phyloP scores from a whole-genome alignment of 257 asterid genomes.

The Penstemon barbatus region DNA sequence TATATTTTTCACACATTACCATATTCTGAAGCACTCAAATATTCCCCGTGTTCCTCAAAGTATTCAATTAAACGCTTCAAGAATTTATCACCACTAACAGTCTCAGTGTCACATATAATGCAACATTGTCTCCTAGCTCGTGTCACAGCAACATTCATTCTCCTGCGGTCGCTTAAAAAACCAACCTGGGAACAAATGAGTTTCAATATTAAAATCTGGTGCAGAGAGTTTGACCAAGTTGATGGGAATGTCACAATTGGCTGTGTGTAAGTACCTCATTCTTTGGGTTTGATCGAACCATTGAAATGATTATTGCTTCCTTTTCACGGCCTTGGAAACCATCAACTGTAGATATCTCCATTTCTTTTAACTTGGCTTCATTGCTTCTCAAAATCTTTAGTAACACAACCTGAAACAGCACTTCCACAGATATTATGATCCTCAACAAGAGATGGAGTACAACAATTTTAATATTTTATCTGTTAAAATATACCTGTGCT shows the following conservation, averaged over 20 bases:
- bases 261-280: slow-evolving; percentile 59
- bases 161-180: slow-evolving; percentile 82
- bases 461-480: slow-evolving; percentile 2
- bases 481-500: slow-evolving; percentile 63
- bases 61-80: slow-evolving; percentile 79
- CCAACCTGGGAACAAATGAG: slow-evolving; percentile 69
- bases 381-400: slow-evolving; percentile 78
- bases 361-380: slow-evolving; percentile 69
- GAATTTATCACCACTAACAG: slow-evolving; percentile 84
- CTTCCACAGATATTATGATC: slow-evolving; percentile 17
- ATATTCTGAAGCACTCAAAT: slow-evolving; percentile 91
- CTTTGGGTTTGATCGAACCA: slow-evolving; percentile 94
- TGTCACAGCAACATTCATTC: slow-evolving; percentile 98
- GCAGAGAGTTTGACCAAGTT: slow-evolving; percentile 8
- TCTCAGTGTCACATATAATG: slow-evolving; percentile 90
- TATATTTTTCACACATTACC: slow-evolving; percentile 29
- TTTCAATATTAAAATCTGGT: slow-evolving; percentile 14
- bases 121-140: slow-evolving; percentile 97
- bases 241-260: slow-evolving; percentile 16
- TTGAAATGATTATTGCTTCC: slow-evolving; percentile 94
- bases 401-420: slow-evolving; percentile 63
- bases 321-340: slow-evolving; percentile 98
- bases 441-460: slow-evolving; percentile 12
- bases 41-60: slow-evolving; percentile 91
- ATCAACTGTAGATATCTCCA: slow-evolving; percentile 96